These are phyloP conservation scores for Coelastrella sp. DNA, from an alignment of 139 green algal species.

Conservation along the genomic window DNA sequence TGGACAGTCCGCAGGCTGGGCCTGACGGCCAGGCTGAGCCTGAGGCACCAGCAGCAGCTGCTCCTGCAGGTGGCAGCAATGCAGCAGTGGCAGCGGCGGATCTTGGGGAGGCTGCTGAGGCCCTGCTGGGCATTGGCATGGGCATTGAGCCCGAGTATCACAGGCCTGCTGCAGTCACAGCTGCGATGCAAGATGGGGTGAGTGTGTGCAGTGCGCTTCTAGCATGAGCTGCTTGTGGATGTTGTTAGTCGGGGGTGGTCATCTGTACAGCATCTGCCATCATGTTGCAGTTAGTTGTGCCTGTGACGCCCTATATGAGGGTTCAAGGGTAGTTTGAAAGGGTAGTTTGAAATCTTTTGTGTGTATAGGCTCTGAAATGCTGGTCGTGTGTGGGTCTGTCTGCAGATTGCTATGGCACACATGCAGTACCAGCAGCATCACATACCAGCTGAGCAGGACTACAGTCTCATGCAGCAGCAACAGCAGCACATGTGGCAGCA, in stretches of 20 bases:
- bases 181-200: slow-evolving; percentile 1
- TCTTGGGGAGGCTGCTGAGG: slow-evolving; percentile 45
- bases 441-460: background rate
- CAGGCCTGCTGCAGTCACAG: background rate
- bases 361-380: no score
- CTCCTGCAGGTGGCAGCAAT: background rate
- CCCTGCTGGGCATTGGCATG: slow-evolving; percentile 46
- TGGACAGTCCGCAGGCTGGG: background rate
- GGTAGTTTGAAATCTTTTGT: no score
- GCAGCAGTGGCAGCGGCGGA: background rate
- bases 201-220: background rate
- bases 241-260: no score
- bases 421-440: slow-evolving; percentile 40
- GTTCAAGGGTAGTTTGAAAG: no score
- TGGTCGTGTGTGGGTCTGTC: background rate
- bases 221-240: no score
- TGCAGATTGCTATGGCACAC: slow-evolving; percentile 1
- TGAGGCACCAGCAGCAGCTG: background rate
- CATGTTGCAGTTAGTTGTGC: no score
- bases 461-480: background rate
- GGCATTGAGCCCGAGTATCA: slow-evolving; percentile 24
- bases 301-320: no score
- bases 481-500: background rate
- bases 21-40: background rate
- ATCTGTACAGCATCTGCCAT: no score